Evolutionary conservation across 768 basidiomycete genomes (phyloP), one percentile per base, ranked within the genome.

Genomic region (Lenzites betulinus): DNA sequence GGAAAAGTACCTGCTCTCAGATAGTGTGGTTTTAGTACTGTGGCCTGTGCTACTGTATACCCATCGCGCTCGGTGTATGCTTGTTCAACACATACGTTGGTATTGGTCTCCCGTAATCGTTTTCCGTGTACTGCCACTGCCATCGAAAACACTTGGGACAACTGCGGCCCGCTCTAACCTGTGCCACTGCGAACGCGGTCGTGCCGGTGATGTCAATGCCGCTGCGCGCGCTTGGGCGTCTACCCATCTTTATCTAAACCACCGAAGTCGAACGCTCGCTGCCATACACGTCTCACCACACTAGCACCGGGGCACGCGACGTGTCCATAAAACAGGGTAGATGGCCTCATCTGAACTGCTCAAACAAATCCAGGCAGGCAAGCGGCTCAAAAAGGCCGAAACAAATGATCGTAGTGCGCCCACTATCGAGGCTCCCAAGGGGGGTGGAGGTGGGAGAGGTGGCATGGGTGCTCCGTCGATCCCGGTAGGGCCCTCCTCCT

Each of bases 361-460:
- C 61, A 83, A 87, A 60, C 86, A 90, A 68, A 94, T 94, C 39
- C 92, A 94, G 74, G 82, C 87, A 0, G 93, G 94, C 28, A 93
- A 83, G 75, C 82, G 59, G 59, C 80, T 97, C 55, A 94, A 88
- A 78, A 96, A 95, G 73, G 77, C 90, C 4, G 81, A 83, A 56
- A 96, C 92, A 2, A 82, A 87, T 79, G 94, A 96, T 71, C 81
- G 90, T 36, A 93, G 92, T 75, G 84, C 78, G 9, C 90, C 92
- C 4, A 8, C 54, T 0, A 33, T 93, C 51, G 89, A 89, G 7
- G 63, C 71, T 23, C 77, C 81, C 30, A 76, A 76, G 56, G 67
- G 68, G 36, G 44, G 67, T 7, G 67, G 68, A 25, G 73, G 67
- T 11, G 73, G 69, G 1, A 64, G 75, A 33, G 74, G 74, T n/a